Conservation (phyloP, 1,284 basidiomycete species). For the Bondarzewia mesenterica region DNA sequence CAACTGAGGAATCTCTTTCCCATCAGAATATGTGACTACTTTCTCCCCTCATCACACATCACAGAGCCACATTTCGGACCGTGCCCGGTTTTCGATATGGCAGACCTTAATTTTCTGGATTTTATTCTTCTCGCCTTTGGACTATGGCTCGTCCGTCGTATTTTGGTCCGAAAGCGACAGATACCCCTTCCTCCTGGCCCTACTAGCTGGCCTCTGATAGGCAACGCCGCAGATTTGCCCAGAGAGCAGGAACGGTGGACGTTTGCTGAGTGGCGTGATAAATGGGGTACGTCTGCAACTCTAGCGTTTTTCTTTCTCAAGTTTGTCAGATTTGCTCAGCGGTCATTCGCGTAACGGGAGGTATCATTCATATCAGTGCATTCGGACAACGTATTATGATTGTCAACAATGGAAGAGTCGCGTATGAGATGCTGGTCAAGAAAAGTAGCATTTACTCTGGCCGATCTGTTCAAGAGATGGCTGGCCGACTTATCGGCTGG, state of each 20-base stretch:
- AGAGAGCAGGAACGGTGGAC: slow-evolving; percentile 23
- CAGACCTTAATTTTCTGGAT: too few species aligned
- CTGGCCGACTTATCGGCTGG: neutral
- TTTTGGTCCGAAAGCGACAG: too few species aligned
- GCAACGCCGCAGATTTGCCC: slow-evolving; percentile 28
- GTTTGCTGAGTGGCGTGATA: slow-evolving; percentile 23
- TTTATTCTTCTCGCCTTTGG: too few species aligned
- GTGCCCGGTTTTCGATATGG: too few species aligned
- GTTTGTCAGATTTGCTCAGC: too few species aligned
- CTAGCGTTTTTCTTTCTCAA: too few species aligned
- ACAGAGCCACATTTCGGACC: too few species aligned
- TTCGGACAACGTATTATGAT: slow-evolving; percentile 15
- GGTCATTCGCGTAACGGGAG: too few species aligned
- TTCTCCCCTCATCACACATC: too few species aligned
- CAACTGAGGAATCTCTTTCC: too few species aligned
- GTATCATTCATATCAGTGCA: slow-evolving; percentile 14
- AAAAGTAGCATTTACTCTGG: slow-evolving; percentile 15
- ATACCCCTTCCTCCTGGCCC: slow-evolving; percentile 24
- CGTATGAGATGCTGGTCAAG: slow-evolving; percentile 17
- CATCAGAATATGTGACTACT: too few species aligned
- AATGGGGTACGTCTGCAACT: slow-evolving; percentile 12
- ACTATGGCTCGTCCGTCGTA: too few species aligned
- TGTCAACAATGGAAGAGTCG: slow-evolving; percentile 15
- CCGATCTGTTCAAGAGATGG: slow-evolving; percentile 8
- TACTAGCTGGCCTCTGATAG: slow-evolving; percentile 21